Evolutionary conservation across 495 filamentous ascomycete genomes (phyloP).

Genomic region (Podospora appendiculata): DNA sequence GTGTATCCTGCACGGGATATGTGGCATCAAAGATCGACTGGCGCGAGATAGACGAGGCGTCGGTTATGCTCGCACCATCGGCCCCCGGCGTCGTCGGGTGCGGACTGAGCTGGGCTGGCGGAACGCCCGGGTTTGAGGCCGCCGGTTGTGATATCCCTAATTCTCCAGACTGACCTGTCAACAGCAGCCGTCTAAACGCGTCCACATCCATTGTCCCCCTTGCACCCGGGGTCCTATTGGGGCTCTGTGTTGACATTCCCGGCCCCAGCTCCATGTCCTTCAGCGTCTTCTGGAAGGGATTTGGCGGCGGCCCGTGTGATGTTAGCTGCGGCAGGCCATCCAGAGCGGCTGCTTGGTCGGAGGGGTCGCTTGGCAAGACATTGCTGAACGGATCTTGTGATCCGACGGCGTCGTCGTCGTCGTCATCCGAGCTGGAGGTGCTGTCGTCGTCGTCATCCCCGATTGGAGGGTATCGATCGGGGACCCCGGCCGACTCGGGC

Average conservation of each 20-base stretch:
- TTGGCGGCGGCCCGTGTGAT: constrained; percentile 27
- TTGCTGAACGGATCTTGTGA: constrained; percentile 20
- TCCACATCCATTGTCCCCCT: constrained; percentile 50
- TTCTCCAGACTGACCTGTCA: constrained; percentile 47
- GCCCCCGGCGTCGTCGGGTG: constrained; percentile 2
- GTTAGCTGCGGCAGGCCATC: not conserved
- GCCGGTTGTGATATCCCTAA: constrained; percentile 8
- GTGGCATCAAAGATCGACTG: constrained; percentile 36
- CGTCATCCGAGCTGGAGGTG: constrained; percentile 10
- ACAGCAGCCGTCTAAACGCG: constrained; percentile 51
- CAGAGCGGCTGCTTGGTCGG: not conserved
- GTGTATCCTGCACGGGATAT: constrained; percentile 29
- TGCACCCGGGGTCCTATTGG: constrained; percentile 7
- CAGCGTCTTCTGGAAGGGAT: constrained; percentile 44
- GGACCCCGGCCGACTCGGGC: constrained; percentile 30
- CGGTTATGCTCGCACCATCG: constrained; percentile 40
- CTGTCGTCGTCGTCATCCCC: constrained; percentile 16
- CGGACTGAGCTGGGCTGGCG: not conserved
- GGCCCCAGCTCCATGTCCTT: constrained; percentile 32
- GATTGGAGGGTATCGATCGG: constrained; percentile 25
- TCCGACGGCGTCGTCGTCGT: constrained; percentile 17
- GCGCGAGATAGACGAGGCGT: constrained; percentile 38
- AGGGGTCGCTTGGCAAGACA: not conserved
- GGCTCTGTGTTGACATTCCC: constrained; percentile 10
- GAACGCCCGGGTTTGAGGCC: not conserved